A percentile compares a stretch with the other conserved stretches of the same genome.
Conservation (phyloP, 805 yeast species). For the Candida pini region DNA sequence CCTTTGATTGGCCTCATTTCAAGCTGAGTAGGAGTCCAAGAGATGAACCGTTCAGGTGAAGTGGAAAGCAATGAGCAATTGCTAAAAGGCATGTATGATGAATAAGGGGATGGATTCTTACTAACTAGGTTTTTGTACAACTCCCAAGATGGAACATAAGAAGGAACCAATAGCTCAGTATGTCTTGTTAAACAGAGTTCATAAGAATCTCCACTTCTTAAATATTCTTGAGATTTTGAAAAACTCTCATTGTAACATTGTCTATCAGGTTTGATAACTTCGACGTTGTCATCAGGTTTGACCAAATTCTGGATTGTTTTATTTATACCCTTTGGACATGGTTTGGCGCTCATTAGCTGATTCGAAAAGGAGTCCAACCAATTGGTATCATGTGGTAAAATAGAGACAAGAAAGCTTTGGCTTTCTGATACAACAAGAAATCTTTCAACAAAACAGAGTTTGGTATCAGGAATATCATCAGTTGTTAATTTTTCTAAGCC, state of each 20-base stretch:
- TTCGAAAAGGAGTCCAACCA: slow-evolving; percentile 30
- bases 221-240: slow-evolving; percentile 55
- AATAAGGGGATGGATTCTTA: slow-evolving; percentile 89
- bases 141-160: slow-evolving; percentile 59
- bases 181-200: slow-evolving; percentile 87
- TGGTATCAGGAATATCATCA: slow-evolving; percentile 59
- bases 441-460: slow-evolving; percentile 65
- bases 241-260: slow-evolving; percentile 51
- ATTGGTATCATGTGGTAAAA: slow-evolving; percentile 32
- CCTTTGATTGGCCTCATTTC: slow-evolving; percentile 96
- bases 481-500: slow-evolving; percentile 35
- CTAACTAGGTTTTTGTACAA: slow-evolving; percentile 66
- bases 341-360: not conserved
- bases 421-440: slow-evolving; percentile 51
- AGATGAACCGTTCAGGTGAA: slow-evolving; percentile 89
- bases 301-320: slow-evolving; percentile 5
- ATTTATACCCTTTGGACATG: not conserved
- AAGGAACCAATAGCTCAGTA: slow-evolving; percentile 52
- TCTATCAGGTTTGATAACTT: slow-evolving; percentile 45
- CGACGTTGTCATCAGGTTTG: slow-evolving; percentile 13
- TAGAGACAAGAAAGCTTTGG: slow-evolving; percentile 47
- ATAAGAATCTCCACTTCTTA: slow-evolving; percentile 83
- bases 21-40: slow-evolving; percentile 61
- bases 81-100: slow-evolving; percentile 69
- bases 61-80: slow-evolving; percentile 70